These are phyloP conservation scores for Aethionema arabicum DNA, from an alignment of 345 rosid species.

Conservation along the genomic window DNA sequence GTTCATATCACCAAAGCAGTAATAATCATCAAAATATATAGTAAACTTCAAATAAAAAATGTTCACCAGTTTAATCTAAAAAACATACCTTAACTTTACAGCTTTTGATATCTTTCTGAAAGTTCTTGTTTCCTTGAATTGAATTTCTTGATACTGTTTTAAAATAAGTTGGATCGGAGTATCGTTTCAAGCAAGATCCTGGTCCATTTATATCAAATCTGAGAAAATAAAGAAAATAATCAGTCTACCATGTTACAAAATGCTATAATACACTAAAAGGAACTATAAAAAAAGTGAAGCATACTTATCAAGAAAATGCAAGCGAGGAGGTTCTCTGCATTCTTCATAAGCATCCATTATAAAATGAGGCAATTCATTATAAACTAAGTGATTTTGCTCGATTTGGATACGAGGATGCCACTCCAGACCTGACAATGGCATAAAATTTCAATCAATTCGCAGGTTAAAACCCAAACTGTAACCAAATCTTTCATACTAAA, in stretches of 20 bases:
- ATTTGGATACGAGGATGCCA: slow-evolving; percentile 74
- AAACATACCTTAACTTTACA: slow-evolving; percentile 64
- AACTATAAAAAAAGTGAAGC: slow-evolving; percentile 17
- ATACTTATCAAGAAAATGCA: slow-evolving; percentile 91
- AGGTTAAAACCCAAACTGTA: not conserved
- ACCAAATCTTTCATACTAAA: slow-evolving; percentile 1
- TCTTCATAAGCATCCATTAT: slow-evolving; percentile 92
- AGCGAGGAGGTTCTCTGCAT: slow-evolving; percentile 74
- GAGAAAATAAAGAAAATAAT: slow-evolving; percentile 35
- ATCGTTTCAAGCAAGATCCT: slow-evolving; percentile 89
- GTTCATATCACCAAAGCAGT: slow-evolving; percentile 34
- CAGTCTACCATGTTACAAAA: slow-evolving; percentile 15
- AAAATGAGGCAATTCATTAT: slow-evolving; percentile 74
- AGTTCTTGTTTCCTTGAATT: slow-evolving; percentile 49
- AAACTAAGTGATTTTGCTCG: slow-evolving; percentile 75
- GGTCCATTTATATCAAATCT: slow-evolving; percentile 86
- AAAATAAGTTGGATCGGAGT: slow-evolving; percentile 90
- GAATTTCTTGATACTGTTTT: slow-evolving; percentile 55
- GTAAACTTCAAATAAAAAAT: not conserved
- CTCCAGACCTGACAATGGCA: slow-evolving; percentile 64
- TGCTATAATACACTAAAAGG: slow-evolving; percentile 1
- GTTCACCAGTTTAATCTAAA: slow-evolving; percentile 8
- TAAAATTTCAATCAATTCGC: not conserved
- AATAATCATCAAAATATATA: not conserved
- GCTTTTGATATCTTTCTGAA: slow-evolving; percentile 51